Evolutionary conservation across 129 eudicot genomes (phyloP).

Genomic region (Sambucus nigra): DNA sequence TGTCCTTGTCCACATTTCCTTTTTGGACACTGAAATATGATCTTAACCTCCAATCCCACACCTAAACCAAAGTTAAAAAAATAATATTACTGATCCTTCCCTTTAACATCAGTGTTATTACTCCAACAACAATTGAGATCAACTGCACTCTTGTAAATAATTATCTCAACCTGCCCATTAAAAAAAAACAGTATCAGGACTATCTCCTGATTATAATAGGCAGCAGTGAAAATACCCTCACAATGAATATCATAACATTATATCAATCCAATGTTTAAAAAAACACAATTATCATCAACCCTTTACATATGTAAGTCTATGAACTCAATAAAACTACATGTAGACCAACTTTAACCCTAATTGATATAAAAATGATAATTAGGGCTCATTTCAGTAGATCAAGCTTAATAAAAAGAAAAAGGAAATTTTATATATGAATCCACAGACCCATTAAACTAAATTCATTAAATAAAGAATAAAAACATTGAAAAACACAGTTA

Average conservation of each 20-base stretch:
- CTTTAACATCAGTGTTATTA: not conserved
- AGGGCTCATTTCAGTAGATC: constrained; percentile 9
- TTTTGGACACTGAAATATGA: constrained; percentile 10
- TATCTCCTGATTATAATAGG: no score
- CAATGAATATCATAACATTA: not conserved
- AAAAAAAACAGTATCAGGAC: constrained; percentile 26
- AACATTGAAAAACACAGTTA: constrained; percentile 4
- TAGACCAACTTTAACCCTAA: constrained; percentile 20
- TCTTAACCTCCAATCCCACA: constrained; percentile 3
- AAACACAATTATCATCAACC: constrained; percentile 6
- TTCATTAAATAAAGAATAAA: not conserved
- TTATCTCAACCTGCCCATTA: constrained; percentile 32
- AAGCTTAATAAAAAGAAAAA: no score
- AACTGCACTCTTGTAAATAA: constrained; percentile 4
- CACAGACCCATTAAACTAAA: not conserved
- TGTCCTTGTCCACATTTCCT: constrained; percentile 29
- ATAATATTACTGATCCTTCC: not conserved
- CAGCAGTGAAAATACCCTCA: no score
- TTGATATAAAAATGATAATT: not conserved
- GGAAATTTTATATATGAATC: not conserved
- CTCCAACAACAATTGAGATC: not conserved
- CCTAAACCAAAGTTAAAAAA: not conserved
- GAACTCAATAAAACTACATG: no score
- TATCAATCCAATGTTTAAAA: constrained; percentile 1
- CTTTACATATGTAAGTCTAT: no score